These are phyloP conservation scores for Wickerhamiella sorbophila DNA, from an alignment of 805 yeast genomes.

Conservation along the genomic window DNA sequence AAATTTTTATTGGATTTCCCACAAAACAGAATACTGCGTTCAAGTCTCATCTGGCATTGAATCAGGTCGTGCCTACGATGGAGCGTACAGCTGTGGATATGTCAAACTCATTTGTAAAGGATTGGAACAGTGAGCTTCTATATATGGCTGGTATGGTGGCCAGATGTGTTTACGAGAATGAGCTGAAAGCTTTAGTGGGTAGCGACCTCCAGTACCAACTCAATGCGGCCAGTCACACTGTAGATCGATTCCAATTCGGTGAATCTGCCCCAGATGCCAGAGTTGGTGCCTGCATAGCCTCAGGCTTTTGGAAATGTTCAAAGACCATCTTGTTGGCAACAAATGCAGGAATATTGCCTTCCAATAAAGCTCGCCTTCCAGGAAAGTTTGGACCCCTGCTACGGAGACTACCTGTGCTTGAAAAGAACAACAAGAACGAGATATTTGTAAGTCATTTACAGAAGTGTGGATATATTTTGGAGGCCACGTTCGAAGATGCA, in stretches of 20 bases:
- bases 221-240: slow-evolving; percentile 18
- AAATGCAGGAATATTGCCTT: slow-evolving; percentile 22
- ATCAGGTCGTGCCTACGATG: slow-evolving; percentile 31
- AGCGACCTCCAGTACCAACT: slow-evolving; percentile 2
- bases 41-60: slow-evolving; percentile 26
- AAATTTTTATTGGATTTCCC: slow-evolving; percentile 30
- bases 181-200: slow-evolving; percentile 15
- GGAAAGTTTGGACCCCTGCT: slow-evolving; percentile 13
- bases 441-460: slow-evolving; percentile 20
- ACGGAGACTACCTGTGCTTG: slow-evolving; percentile 19
- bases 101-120: slow-evolving; percentile 28
- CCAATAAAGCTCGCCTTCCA: slow-evolving; percentile 21
- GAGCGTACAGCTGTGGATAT: slow-evolving; percentile 31
- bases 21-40: slow-evolving; percentile 29
- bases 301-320: slow-evolving; percentile 27
- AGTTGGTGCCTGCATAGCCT: slow-evolving; percentile 23
- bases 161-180: slow-evolving; percentile 25
- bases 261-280: slow-evolving; percentile 25
- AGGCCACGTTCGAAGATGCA: slow-evolving; percentile 14
- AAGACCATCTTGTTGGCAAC: slow-evolving; percentile 22
- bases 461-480: slow-evolving; percentile 15
- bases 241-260: slow-evolving; percentile 22
- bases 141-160: slow-evolving; percentile 27
- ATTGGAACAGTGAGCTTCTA: slow-evolving; percentile 29
- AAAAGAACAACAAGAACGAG: slow-evolving; percentile 11